Evolutionary conservation across 2,329 filamentous ascomycete species (phyloP).

Genomic region (Hypocreales sp.): DNA sequence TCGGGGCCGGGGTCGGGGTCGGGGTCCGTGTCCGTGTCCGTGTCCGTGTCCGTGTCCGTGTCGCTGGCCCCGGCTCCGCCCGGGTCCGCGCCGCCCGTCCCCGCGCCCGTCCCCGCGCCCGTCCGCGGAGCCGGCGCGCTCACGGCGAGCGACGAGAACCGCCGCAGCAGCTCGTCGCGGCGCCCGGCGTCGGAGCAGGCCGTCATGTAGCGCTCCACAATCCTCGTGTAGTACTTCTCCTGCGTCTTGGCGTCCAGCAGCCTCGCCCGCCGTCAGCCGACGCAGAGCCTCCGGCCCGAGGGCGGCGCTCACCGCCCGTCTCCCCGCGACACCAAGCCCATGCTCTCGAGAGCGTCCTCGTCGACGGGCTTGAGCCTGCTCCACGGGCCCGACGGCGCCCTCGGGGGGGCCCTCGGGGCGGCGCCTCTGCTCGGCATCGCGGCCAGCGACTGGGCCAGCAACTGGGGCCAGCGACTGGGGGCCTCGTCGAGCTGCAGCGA

Average conservation of each 20-base stretch:
- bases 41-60: too few relatives aligned
- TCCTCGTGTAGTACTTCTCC: constrained; percentile 73
- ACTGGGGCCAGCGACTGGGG: too few relatives aligned
- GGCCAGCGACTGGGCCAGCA: neutral
- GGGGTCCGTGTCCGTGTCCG: too few relatives aligned
- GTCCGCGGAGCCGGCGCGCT: too few relatives aligned
- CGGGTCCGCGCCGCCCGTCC: too few relatives aligned
- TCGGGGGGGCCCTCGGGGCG: too few relatives aligned
- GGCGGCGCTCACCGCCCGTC: constrained; percentile 60
- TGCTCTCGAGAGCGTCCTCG: constrained; percentile 61
- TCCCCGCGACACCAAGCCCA: constrained; percentile 82
- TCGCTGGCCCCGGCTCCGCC: too few relatives aligned
- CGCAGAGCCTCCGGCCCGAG: neutral
- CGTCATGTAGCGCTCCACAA: constrained; percentile 76
- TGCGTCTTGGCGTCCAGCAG: constrained; percentile 63
- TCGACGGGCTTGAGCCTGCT: constrained; percentile 58
- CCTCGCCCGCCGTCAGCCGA: constrained; percentile 22
- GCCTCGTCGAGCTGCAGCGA: too few relatives aligned
- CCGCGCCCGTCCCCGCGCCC: too few relatives aligned
- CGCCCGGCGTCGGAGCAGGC: constrained; percentile 67
- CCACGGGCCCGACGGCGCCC: constrained; percentile 39
- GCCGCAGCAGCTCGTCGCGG: constrained; percentile 56
- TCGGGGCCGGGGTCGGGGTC: neutral
- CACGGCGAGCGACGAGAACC: constrained; percentile 54
- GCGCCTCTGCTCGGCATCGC: constrained; percentile 12